Evolutionary conservation across 257 asterid species (phyloP).

Genomic region (Solanum boliviense): DNA sequence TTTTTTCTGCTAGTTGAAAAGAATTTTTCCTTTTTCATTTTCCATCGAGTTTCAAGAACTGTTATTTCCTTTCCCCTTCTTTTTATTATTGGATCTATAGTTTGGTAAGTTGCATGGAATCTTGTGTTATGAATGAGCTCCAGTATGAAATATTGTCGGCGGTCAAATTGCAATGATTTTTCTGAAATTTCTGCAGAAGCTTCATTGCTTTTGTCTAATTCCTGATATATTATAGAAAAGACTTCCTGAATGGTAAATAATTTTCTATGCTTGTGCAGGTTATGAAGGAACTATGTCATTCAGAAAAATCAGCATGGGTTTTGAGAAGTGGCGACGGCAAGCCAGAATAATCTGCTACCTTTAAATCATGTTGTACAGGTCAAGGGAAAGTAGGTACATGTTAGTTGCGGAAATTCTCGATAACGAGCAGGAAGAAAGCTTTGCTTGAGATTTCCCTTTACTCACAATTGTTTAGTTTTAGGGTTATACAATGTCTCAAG

Average conservation of each 20-base stretch:
- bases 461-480: background rate
- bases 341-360: slow-evolving; percentile 5
- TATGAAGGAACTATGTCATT: slow-evolving; percentile 45
- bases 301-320: slow-evolving; percentile 57
- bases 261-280: slow-evolving; percentile 38
- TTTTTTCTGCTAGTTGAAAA: background rate
- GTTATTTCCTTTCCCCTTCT: background rate
- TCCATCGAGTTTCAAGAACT: background rate
- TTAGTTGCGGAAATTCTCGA: background rate
- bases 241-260: background rate
- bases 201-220: background rate
- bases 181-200: background rate
- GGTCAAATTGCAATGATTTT: background rate
- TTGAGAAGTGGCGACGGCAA: slow-evolving; percentile 51
- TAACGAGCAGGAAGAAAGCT: background rate
- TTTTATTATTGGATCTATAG: background rate
- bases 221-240: background rate
- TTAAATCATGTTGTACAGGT: background rate
- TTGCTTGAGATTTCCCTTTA: background rate
- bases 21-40: background rate
- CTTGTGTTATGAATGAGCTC: background rate
- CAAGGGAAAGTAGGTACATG: background rate
- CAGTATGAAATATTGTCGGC: background rate
- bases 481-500: background rate
- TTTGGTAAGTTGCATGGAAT: background rate